Evolutionary conservation across 257 asterid genomes (phyloP), one percentile per base, ranked within the genome.

Genomic region (Rehmannia glutinosa): DNA sequence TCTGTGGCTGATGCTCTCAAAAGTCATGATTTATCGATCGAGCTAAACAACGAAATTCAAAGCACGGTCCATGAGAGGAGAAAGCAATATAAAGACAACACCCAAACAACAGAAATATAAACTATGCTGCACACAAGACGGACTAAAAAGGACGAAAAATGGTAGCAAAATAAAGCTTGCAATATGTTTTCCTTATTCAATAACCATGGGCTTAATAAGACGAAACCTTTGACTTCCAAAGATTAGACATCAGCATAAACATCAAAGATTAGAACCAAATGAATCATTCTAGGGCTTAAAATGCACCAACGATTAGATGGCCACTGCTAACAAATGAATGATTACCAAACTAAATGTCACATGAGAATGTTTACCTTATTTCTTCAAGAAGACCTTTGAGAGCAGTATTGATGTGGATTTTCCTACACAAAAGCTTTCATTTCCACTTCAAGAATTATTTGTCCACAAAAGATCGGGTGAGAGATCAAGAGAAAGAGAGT

Each of bases 391-490:
- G 57, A 42, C 25, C 47, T 61, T 68, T 68, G 45, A 23, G 66
- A 63, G 57, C 47, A 57, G 38, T 43, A 50, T 27, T 17, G 17
- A 42, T 54, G 42, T 39, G 60, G 55, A 7, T 25, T 32, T 66
- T 51, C 74, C 68, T 52, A 64, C 71, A 16, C 10, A 57, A 36
- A 61, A 66, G 25, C 35, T 59, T 25, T 42, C 21, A 12, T 23
- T 42, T 54, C 64, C n/a, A n/a, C n/a, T n/a, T n/a, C n/a, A n/a
- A n/a, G 50, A 49, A 42, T 53, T 28, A 30, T 20, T 19, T n/a
- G n/a, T n/a, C n/a, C n/a, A n/a, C n/a, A n/a, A n/a, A n/a, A n/a
- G n/a, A n/a, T n/a, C n/a, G n/a, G n/a, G n/a, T n/a, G n/a, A n/a
- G n/a, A n/a, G n/a, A n/a, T n/a, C n/a, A n/a, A 23, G 35, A 33